Base-by-base conservation (phyloP, 1,139 yeast species). In the Geotrichum fermentans region DNA sequence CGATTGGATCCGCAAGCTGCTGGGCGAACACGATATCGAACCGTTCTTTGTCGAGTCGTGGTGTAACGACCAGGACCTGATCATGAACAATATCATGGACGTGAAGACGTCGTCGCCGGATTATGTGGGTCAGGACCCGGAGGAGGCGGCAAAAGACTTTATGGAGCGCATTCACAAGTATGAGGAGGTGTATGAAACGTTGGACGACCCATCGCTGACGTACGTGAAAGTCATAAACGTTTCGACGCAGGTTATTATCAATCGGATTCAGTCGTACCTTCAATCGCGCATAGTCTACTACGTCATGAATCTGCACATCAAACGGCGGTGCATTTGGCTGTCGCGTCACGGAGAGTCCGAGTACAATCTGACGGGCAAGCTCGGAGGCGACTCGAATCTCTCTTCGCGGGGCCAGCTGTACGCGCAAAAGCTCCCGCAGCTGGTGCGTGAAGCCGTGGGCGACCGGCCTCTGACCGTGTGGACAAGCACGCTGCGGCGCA, bases 301-400 rank as follows among this genome's bases (percentile, higher is more conserved):
- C 64, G 88, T 92, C 43, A 90, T 92, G 96, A 92, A 92, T 62
- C 73, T 92, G 59, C 97, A 90, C 67, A 87, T 89, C 57, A 87
- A 87, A 64, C 96, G 96, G 30, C 77, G 97, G 58, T 78, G 83
- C 56, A 89, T 92, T 55, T 92, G 95, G 90, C 74, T 92, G 49
- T 86, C 96, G 43, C 78, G 98, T 58, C 98, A 92, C 61, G 98
- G 98, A 30, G 98, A 92, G 69, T 84, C 95, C 1, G 83, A 82
- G 64, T 92, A 83, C 71, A 92, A 92, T 65, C 75, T 92, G 56
- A 89, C 92, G 43, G 97, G 97, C 30, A 89, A 89, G 68, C 84
- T 92, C 55, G 98, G 98, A 26, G 98, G 98, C 22, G 97, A 92
- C 70, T 88, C 97, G 2, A 78, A 83, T 60, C 73, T 92, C 51